Evolutionary conservation across 495 filamentous ascomycete species (phyloP).

Genomic region (Aspergillus kassunensis): DNA sequence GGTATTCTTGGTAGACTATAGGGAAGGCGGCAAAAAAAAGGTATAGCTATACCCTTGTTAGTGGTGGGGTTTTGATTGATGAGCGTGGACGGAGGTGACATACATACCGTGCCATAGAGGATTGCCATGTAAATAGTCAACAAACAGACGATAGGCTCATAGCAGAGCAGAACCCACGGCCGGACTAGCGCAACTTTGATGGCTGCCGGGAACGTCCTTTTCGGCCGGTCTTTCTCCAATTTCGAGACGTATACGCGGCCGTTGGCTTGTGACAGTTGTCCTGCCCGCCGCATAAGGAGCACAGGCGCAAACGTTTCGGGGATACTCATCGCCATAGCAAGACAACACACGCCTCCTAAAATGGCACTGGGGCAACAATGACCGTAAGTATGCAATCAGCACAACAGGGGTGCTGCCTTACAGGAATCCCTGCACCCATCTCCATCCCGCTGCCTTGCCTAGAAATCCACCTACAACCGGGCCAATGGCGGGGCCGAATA

Average conservation of each 20-base stretch:
- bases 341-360: slow-evolving; percentile 7
- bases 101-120: slow-evolving; percentile 70
- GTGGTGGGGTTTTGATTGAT: too few species aligned
- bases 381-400: too few species aligned
- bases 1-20: slow-evolving; percentile 67
- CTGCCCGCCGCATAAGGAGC: slow-evolving; percentile 50
- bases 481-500: slow-evolving; percentile 52
- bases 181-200: slow-evolving; percentile 30
- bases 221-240: slow-evolving; percentile 39
- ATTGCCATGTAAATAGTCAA: slow-evolving; percentile 70
- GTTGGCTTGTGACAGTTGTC: slow-evolving; percentile 44
- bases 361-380: too few species aligned
- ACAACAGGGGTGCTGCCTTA: too few species aligned
- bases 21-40: slow-evolving; percentile 80
- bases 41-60: too few species aligned
- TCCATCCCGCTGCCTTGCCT: not conserved
- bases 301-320: slow-evolving; percentile 62
- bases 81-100: too few species aligned
- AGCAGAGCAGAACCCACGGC: slow-evolving; percentile 47
- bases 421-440: slow-evolving; percentile 48
- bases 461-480: slow-evolving; percentile 60
- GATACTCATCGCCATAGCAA: slow-evolving; percentile 46
- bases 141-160: slow-evolving; percentile 58
- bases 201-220: too few species aligned
- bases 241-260: slow-evolving; percentile 53